Evolutionary conservation across 2,329 filamentous ascomycete genomes (phyloP).

Genomic region (Arthrobotrys pseudoclavata): DNA sequence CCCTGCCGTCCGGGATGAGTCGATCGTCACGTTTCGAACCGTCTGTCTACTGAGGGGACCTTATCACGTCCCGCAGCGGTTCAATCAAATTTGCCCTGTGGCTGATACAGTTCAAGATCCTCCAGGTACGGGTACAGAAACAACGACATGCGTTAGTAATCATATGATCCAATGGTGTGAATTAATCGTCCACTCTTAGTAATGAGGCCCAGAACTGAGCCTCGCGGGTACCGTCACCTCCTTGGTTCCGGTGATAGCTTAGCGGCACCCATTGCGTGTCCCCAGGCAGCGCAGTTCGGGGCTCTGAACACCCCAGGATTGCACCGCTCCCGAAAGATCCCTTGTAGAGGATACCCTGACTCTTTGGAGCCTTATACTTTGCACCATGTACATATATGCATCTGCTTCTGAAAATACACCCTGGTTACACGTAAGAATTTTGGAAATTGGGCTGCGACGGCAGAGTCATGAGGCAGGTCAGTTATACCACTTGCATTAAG

Average conservation of each 20-base stretch:
- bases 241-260: slow-evolving; percentile 5
- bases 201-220: slow-evolving; percentile 37
- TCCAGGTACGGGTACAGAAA: slow-evolving; percentile 37
- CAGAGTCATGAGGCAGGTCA: slow-evolving; percentile 43
- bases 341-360: slow-evolving; percentile 15
- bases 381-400: not conserved
- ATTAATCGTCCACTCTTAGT: slow-evolving; percentile 8
- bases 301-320: slow-evolving; percentile 16
- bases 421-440: slow-evolving; percentile 14
- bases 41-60: slow-evolving; percentile 2
- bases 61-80: slow-evolving; percentile 14
- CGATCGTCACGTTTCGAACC: slow-evolving; percentile 13
- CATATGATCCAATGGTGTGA: slow-evolving; percentile 35
- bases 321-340: slow-evolving; percentile 30
- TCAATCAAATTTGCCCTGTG: slow-evolving; percentile 21
- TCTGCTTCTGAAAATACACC: slow-evolving; percentile 42
- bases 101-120: slow-evolving; percentile 42
- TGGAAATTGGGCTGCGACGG: slow-evolving; percentile 31
- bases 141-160: slow-evolving; percentile 20
- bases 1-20: slow-evolving; percentile 47
- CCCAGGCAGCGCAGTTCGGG: slow-evolving; percentile 41
- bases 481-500: slow-evolving; percentile 17
- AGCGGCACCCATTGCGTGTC: slow-evolving; percentile 5
- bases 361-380: slow-evolving; percentile 34
- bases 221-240: slow-evolving; percentile 37